Evolutionary conservation across 1,284 basidiomycete genomes (phyloP).

Genomic region (Abortiporus biennis): DNA sequence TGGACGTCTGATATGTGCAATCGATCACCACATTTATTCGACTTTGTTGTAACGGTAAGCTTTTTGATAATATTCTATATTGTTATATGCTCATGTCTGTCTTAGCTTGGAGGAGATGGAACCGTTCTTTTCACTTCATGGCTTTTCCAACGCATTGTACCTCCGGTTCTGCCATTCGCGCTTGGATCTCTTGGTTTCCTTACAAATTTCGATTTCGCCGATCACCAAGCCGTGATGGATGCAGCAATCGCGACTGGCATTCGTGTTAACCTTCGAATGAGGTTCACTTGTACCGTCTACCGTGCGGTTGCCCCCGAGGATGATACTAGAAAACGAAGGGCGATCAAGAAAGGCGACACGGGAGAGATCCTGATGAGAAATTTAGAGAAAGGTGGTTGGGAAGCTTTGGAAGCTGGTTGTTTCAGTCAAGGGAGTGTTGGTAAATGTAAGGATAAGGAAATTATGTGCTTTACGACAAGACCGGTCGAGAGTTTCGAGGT

Average conservation of each 20-base stretch:
- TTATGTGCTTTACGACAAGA: slow-evolving; percentile 95
- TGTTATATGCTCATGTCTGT: slow-evolving; percentile 11
- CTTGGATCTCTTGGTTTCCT: slow-evolving; percentile 98
- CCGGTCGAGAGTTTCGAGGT: slow-evolving; percentile 98
- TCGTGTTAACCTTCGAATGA: slow-evolving; percentile 96
- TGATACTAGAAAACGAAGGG: slow-evolving; percentile 60
- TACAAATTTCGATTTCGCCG: slow-evolving; percentile 94
- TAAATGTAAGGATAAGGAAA: slow-evolving; percentile 84
- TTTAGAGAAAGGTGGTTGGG: slow-evolving; percentile 86
- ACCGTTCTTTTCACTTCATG: slow-evolving; percentile 99
- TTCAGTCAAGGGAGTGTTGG: slow-evolving; percentile 27
- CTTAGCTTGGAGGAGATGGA: slow-evolving; percentile 92
- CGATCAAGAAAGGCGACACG: slow-evolving; percentile 86
- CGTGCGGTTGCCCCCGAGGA: slow-evolving; percentile 76
- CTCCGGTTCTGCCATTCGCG: slow-evolving; percentile 95
- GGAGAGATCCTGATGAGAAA: slow-evolving; percentile 95
- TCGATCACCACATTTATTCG: slow-evolving; percentile 88
- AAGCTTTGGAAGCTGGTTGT: slow-evolving; percentile 82
- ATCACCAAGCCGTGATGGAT: slow-evolving; percentile 86
- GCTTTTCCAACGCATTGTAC: slow-evolving; percentile 98
- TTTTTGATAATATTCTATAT: neutral
- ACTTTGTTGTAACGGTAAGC: slow-evolving; percentile 94
- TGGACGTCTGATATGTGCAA: slow-evolving; percentile 99
- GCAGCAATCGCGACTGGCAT: slow-evolving; percentile 90
- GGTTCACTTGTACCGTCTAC: slow-evolving; percentile 98